Evolutionary conservation across 1,284 basidiomycete genomes (phyloP).

Genomic region (Ustilago loliicola): DNA sequence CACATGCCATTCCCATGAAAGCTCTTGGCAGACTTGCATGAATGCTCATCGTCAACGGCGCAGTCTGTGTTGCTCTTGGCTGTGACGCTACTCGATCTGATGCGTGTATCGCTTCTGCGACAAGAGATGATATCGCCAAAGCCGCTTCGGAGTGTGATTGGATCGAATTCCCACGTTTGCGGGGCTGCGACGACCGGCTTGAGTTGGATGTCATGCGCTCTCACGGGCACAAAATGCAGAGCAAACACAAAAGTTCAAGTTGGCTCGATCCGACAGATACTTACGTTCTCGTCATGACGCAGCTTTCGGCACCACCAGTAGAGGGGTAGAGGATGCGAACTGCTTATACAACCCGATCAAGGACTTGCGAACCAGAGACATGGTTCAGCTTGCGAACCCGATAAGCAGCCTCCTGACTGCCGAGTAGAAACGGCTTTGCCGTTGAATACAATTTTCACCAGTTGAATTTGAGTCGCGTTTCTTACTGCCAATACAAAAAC

Average conservation of each 20-base stretch:
- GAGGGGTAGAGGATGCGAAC: no score
- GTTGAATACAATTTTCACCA: not conserved
- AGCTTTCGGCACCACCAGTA: slow-evolving; percentile 13
- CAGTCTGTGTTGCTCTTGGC: not conserved
- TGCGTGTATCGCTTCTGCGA: not conserved
- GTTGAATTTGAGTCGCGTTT: not conserved
- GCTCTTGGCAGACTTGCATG: slow-evolving; percentile 4
- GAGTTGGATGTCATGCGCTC: not conserved
- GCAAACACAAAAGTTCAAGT: not conserved
- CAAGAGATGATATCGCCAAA: no score
- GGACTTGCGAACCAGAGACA: not conserved
- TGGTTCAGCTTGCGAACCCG: not conserved
- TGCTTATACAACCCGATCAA: no score
- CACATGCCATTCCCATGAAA: not conserved
- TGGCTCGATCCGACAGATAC: not conserved
- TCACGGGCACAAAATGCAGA: not conserved
- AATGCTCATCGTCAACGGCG: not conserved
- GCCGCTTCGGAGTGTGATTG: not conserved
- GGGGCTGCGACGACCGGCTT: slow-evolving; percentile 23
- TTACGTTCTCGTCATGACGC: not conserved
- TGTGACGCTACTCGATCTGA: not conserved
- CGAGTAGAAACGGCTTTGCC: not conserved
- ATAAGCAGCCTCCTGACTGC: not conserved
- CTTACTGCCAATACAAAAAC: not conserved
- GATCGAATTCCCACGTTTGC: slow-evolving; percentile 13